A percentile compares a stretch with the other conserved stretches of the same genome.
Evolutionary conservation across 331 rosid genomes (phyloP).

Genomic region (Rhamnella rubrinervis): DNA sequence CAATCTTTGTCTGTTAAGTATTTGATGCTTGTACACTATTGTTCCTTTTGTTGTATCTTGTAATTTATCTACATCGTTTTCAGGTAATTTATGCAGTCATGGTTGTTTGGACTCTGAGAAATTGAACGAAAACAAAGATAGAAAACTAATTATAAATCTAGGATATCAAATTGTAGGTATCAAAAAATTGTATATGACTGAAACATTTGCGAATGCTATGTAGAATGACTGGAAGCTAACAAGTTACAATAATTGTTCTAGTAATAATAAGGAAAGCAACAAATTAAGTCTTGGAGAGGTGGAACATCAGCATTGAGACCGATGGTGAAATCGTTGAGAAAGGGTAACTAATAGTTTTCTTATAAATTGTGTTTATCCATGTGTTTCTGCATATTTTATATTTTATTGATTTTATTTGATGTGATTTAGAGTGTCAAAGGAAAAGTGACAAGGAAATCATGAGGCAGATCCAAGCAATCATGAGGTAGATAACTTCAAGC

Average conservation of each 20-base stretch:
- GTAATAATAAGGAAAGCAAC: conserved; percentile 85
- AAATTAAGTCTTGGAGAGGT: conserved; percentile 81
- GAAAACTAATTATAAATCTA: not conserved
- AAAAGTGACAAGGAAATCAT: conserved; percentile 97
- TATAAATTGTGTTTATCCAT: not conserved
- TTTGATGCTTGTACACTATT: no score
- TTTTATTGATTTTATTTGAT: not conserved
- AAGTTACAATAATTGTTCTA: conserved; percentile 86
- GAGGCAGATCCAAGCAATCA: conserved; percentile 99
- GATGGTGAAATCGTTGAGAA: conserved; percentile 74
- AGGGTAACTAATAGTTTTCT: conserved; percentile 44
- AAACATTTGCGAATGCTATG: conserved; percentile 20
- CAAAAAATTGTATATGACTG: conserved; percentile 8
- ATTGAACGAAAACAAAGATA: not conserved
- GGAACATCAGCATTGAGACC: conserved; percentile 94
- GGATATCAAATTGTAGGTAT: not conserved
- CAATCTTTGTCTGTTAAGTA: no score
- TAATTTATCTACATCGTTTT: conserved; percentile 76
- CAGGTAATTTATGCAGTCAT: conserved; percentile 43
- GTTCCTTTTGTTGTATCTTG: no score
- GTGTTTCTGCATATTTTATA: not conserved
- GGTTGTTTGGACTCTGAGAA: not conserved
- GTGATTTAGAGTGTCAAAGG: conserved; percentile 64
- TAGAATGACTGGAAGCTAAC: conserved; percentile 95
- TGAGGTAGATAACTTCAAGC: conserved; percentile 98